These are phyloP conservation scores for Coniferiporia sulphurascens DNA, from an alignment of 1,284 basidiomycete genomes.

Conservation along the genomic window DNA sequence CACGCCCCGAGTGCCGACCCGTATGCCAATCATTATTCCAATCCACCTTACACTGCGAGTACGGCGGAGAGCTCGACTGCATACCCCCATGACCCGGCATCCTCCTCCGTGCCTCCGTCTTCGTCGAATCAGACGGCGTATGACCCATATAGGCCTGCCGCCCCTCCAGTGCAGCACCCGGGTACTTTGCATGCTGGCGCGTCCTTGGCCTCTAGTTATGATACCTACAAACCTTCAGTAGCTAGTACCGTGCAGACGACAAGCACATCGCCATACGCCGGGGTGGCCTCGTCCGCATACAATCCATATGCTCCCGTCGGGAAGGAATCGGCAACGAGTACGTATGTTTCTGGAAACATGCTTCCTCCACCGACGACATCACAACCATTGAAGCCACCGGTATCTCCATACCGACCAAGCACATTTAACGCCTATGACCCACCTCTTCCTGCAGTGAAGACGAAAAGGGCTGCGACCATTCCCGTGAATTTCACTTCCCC, in stretches of 20 bases:
- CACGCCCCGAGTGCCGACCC: background rate
- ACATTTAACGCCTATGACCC: constrained; percentile 58
- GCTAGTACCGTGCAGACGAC: background rate
- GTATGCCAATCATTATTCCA: background rate
- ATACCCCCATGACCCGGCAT: constrained; percentile 1
- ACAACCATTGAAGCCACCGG: constrained; percentile 12
- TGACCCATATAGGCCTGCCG: constrained; percentile 14
- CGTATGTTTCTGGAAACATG: background rate
- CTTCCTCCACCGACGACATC: constrained; percentile 19
- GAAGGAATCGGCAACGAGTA: background rate
- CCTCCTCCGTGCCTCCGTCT: background rate
- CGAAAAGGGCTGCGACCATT: background rate
- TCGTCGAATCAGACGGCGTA: constrained; percentile 4
- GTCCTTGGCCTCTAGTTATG: constrained; percentile 22
- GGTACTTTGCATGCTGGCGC: constrained; percentile 21
- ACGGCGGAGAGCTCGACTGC: background rate
- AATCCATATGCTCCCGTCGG: background rate
- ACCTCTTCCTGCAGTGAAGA: background rate
- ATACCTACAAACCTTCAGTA: constrained; percentile 25
- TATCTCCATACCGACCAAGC: constrained; percentile 51
- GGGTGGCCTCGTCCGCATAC: background rate
- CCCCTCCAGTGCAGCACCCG: constrained; percentile 16
- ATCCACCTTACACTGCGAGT: background rate
- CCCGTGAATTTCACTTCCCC: background rate
- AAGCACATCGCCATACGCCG: background rate